Evolutionary conservation across 768 basidiomycete species (phyloP).

Genomic region (Podaxis sp.): DNA sequence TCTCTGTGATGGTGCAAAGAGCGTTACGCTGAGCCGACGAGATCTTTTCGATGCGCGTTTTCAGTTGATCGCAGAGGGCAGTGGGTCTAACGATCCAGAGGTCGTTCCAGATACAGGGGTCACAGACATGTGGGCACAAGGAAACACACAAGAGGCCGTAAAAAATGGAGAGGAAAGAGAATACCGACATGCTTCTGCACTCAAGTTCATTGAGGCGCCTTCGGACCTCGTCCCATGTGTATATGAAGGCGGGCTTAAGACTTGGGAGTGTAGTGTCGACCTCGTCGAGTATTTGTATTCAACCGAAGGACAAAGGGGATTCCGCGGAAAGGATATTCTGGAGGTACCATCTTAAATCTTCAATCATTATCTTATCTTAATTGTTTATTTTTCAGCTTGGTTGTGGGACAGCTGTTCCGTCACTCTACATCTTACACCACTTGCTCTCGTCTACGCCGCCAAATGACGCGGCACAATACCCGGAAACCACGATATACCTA

Average conservation of each 20-base stretch:
- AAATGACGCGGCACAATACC: slow-evolving; percentile 8
- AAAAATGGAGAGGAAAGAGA: background rate
- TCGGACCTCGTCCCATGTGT: slow-evolving; percentile 89
- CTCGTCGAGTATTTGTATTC: slow-evolving; percentile 63
- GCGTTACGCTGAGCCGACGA: slow-evolving; percentile 56
- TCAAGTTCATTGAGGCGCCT: slow-evolving; percentile 72
- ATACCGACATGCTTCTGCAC: slow-evolving; percentile 26
- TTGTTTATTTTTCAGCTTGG: slow-evolving; percentile 55
- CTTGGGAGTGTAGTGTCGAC: slow-evolving; percentile 95
- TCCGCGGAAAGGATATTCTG: slow-evolving; percentile 52
- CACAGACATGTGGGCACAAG: background rate
- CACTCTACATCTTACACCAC: slow-evolving; percentile 62
- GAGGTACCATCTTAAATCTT: slow-evolving; percentile 51
- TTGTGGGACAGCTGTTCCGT: slow-evolving; percentile 89
- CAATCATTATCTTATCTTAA: background rate
- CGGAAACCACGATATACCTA: slow-evolving; percentile 58
- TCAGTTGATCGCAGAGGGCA: slow-evolving; percentile 70
- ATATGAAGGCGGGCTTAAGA: slow-evolving; percentile 96
- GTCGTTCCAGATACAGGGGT: slow-evolving; percentile 10
- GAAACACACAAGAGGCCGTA: slow-evolving; percentile 8
- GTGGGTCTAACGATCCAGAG: slow-evolving; percentile 20
- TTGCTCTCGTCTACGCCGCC: slow-evolving; percentile 40
- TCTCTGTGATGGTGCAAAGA: slow-evolving; percentile 26
- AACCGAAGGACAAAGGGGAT: slow-evolving; percentile 17
- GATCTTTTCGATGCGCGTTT: slow-evolving; percentile 97